Conservation (phyloP, 2,329 filamentous ascomycete species). For the Ambrosiella cleistominuta region DNA sequence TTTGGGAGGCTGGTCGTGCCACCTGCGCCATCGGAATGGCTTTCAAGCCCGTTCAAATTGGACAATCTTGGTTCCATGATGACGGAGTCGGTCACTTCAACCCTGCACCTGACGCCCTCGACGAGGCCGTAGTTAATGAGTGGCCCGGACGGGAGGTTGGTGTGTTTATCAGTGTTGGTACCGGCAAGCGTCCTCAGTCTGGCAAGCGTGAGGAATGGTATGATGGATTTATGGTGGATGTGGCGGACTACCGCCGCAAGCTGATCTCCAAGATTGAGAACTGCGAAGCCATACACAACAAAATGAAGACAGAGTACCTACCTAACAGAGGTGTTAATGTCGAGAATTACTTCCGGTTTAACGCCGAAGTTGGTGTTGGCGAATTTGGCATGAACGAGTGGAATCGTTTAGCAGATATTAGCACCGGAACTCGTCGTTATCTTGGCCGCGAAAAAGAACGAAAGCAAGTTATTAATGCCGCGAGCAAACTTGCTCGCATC, state of each 20-base stretch:
- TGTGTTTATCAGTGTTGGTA: slow-evolving; percentile 86
- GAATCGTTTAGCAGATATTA: slow-evolving; percentile 86
- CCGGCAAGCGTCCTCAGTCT: slow-evolving; percentile 56
- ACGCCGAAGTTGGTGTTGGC: slow-evolving; percentile 87
- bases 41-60: slow-evolving; percentile 90
- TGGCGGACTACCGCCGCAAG: slow-evolving; percentile 64
- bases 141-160: slow-evolving; percentile 90
- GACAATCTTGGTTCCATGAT: slow-evolving; percentile 85
- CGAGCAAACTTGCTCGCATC: slow-evolving; percentile 67
- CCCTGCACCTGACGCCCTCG: slow-evolving; percentile 65
- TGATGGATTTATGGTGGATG: slow-evolving; percentile 83
- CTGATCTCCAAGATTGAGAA: slow-evolving; percentile 88
- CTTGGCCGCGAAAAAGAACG: slow-evolving; percentile 58
- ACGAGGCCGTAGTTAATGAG: slow-evolving; percentile 82
- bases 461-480: slow-evolving; percentile 56
- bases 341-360: slow-evolving; percentile 90
- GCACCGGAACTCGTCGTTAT: slow-evolving; percentile 76
- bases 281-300: slow-evolving; percentile 77
- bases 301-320: slow-evolving; percentile 67
- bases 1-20: slow-evolving; percentile 94
- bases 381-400: slow-evolving; percentile 99
- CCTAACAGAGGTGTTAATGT: slow-evolving; percentile 60
- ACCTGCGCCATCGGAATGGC: slow-evolving; percentile 80
- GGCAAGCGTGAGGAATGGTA: slow-evolving; percentile 69
- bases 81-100: slow-evolving; percentile 88